Evolutionary conservation across 192 early-diverging fungal species (phyloP).

Genomic region (Coemansia sp.): DNA sequence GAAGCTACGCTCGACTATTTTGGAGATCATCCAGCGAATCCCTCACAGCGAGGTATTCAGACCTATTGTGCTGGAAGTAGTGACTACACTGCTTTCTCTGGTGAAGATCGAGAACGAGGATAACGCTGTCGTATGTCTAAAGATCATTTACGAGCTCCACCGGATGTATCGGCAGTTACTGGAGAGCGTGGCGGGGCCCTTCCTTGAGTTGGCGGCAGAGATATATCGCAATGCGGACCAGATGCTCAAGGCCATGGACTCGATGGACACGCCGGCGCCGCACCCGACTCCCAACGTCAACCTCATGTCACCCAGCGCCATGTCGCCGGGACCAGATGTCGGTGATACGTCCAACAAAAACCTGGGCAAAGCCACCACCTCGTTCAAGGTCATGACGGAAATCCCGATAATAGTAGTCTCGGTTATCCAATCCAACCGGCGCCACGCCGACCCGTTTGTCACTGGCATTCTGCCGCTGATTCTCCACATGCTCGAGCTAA

Average conservation of each 20-base stretch:
- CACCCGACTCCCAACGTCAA: constrained; percentile 55
- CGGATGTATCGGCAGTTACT: constrained; percentile 80
- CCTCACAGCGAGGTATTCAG: constrained; percentile 87
- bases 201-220: constrained; percentile 89
- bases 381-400: constrained; percentile 98
- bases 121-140: constrained; percentile 91
- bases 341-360: constrained; percentile 64
- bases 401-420: constrained; percentile 98
- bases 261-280: constrained; percentile 62
- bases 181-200: constrained; percentile 87
- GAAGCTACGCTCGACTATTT: constrained; percentile 86
- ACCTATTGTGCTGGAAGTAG: constrained; percentile 76
- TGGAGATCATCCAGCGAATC: constrained; percentile 93
- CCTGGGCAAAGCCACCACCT: constrained; percentile 74
- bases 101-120: constrained; percentile 95
- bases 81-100: constrained; percentile 75
- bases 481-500: constrained; percentile 66
- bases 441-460: constrained; percentile 80
- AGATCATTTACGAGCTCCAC: constrained; percentile 96
- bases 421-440: constrained; percentile 88
- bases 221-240: constrained; percentile 81
- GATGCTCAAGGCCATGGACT: constrained; percentile 88
- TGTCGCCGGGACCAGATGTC: constrained; percentile 72
- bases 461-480: constrained; percentile 87
- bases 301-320: constrained; percentile 70